Base-by-base conservation (phyloP, 495 filamentous ascomycete species). In the Symbiotaphrina buchneri region DNA sequence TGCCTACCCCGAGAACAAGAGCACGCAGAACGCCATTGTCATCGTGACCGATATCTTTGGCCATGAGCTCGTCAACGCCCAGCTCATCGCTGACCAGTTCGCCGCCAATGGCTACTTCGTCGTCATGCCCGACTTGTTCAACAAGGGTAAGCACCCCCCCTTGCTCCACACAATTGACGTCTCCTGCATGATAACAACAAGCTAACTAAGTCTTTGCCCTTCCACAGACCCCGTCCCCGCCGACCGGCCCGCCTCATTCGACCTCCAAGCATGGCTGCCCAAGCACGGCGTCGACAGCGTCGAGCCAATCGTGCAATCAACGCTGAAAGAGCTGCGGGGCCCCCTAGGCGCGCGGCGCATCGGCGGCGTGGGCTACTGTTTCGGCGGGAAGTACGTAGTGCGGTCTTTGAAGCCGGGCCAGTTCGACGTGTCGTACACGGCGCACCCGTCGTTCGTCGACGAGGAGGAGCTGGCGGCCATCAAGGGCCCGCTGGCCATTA, bases 101-200 rank as follows among this genome's bases (percentile, higher is more conserved):
- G 82, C 82, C 35, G 70, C 66, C 42, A 75, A 77, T 44, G 82
- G 81, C 26, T 92, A 83, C 50, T 59, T 76, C 14, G 69, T 68
- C 27, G 48, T 84, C 15, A 56, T 91, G 40, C 64, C 78, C 34
- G 82, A 92, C 47, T 52, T 75, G 36, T 79, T 85, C 59, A 60
- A 71, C 25, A 79, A 76, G n/a, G n/a, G n/a, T n/a, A n/a, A n/a
- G n/a, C n/a, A n/a, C n/a, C n/a, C n/a, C n/a, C n/a, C n/a, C n/a
- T n/a, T n/a, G n/a, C n/a, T n/a, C n/a, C n/a, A n/a, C n/a, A n/a
- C n/a, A n/a, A n/a, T n/a, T n/a, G n/a, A n/a, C n/a, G n/a, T n/a
- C n/a, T n/a, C n/a, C n/a, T n/a, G n/a, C n/a, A n/a, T n/a, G n/a
- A n/a, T n/a, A n/a, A n/a, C n/a, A n/a, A n/a, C n/a, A n/a, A n/a